These are phyloP conservation scores for Parastagonospora nodorum DNA, from an alignment of 2,329 filamentous ascomycete species.

Conservation along the genomic window DNA sequence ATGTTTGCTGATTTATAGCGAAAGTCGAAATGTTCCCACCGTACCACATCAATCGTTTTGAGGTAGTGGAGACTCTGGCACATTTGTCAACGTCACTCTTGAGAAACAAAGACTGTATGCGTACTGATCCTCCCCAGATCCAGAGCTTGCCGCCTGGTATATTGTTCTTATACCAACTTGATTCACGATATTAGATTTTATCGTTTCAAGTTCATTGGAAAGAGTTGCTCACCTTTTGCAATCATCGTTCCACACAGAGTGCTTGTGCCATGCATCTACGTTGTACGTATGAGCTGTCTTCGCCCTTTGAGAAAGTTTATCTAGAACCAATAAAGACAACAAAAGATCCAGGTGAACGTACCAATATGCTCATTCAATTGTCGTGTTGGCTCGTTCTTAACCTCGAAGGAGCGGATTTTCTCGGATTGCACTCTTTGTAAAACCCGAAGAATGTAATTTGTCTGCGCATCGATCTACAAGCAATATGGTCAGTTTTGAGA, in stretches of 20 bases:
- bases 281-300: too few relatives aligned
- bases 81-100: not conserved
- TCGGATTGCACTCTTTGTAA: constrained; percentile 9
- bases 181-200: too few relatives aligned
- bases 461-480: constrained; percentile 4
- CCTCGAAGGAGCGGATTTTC: constrained; percentile 4
- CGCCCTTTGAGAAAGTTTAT: too few relatives aligned
- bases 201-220: constrained; percentile 4
- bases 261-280: too few relatives aligned
- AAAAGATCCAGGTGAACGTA: too few relatives aligned
- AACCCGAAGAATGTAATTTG: constrained; percentile 6
- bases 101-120: not conserved
- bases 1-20: constrained; percentile 1
- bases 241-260: too few relatives aligned
- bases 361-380: constrained; percentile 9
- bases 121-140: constrained; percentile 9
- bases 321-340: too few relatives aligned
- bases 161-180: constrained; percentile 14
- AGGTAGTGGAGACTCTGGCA: constrained; percentile 5
- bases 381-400: not conserved
- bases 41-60: constrained; percentile 3
- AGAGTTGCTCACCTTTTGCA: constrained; percentile 1
- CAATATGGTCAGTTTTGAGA: too few relatives aligned
- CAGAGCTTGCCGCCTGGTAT: constrained; percentile 6
- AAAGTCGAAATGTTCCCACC: constrained; percentile 9